phyloP scores from a whole-genome alignment of 1,284 basidiomycete species.

The Rhodofomes roseus region DNA sequence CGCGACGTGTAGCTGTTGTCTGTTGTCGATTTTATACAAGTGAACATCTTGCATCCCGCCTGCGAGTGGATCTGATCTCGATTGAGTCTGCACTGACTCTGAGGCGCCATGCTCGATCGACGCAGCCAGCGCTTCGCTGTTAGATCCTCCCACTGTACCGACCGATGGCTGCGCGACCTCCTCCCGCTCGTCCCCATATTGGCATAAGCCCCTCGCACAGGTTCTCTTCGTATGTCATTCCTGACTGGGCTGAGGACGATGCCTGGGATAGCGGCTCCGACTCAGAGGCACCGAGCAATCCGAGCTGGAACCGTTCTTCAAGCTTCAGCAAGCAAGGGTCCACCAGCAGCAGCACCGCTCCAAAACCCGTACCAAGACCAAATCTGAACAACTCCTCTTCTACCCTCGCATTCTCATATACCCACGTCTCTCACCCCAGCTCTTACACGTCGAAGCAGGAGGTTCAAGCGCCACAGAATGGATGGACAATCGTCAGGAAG shows the following conservation, averaged over 20 bases:
- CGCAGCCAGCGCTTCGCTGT: neutral
- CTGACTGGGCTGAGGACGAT: constrained; percentile 81
- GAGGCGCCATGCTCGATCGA: constrained; percentile 1
- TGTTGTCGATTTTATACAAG: neutral
- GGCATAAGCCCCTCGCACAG: constrained; percentile 54
- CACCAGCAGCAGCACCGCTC: constrained; percentile 38
- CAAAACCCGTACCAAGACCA: constrained; percentile 53
- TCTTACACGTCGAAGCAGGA: constrained; percentile 65
- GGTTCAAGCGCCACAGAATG: constrained; percentile 42
- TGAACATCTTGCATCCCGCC: neutral
- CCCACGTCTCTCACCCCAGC: constrained; percentile 72
- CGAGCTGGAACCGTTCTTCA: constrained; percentile 42
- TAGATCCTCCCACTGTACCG: neutral
- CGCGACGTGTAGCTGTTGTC: neutral
- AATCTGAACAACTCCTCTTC: constrained; percentile 52
- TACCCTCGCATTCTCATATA: constrained; percentile 77
- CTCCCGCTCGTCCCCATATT: constrained; percentile 74
- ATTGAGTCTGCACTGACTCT: neutral
- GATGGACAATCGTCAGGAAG: constrained; percentile 74
- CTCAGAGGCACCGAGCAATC: constrained; percentile 61
- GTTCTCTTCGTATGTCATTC: constrained; percentile 37
- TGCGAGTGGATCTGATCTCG: neutral
- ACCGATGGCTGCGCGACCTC: constrained; percentile 61
- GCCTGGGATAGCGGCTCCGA: constrained; percentile 89
- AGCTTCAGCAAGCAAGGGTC: constrained; percentile 24